These are phyloP conservation scores for Musa troglodytarum DNA, from an alignment of 176 grass and related monocot genomes.

Conservation along the genomic window DNA sequence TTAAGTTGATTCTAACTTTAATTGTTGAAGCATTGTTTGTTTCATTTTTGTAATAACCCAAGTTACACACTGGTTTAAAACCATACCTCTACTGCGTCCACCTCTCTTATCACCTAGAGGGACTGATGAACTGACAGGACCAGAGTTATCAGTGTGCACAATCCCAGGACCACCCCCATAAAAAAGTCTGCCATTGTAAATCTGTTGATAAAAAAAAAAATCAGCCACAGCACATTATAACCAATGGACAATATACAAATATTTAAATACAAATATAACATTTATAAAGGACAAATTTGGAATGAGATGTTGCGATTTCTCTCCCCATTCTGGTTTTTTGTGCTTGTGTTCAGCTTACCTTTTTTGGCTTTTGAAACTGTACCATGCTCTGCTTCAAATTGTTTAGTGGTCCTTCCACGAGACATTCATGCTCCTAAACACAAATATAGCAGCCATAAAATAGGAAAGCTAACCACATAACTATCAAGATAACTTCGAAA, in stretches of 20 bases:
- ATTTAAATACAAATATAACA: neutral
- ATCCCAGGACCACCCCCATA: slow-evolving; percentile 74
- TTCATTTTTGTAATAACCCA: neutral
- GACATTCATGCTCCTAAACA: slow-evolving; percentile 90
- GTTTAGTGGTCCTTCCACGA: slow-evolving; percentile 95
- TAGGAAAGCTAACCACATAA: neutral
- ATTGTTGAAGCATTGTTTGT: no score
- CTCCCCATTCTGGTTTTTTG: neutral
- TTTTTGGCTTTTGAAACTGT: slow-evolving; percentile 99
- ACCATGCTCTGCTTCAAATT: slow-evolving; percentile 99
- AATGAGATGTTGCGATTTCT: no score
- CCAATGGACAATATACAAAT: neutral
- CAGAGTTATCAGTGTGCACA: slow-evolving; percentile 46
- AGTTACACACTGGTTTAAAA: neutral
- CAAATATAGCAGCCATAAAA: neutral
- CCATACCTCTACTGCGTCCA: slow-evolving; percentile 65
- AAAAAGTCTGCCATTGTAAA: slow-evolving; percentile 87
- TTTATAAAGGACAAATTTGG: neutral
- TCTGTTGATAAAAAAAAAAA: slow-evolving; percentile 36
- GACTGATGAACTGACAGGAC: slow-evolving; percentile 35
- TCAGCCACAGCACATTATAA: neutral
- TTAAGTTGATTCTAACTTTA: no score
- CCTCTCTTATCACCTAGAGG: slow-evolving; percentile 57
- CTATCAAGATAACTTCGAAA: neutral
- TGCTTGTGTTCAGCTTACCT: slow-evolving; percentile 31